Base-by-base conservation (phyloP, 2,329 filamentous ascomycete genomes). In the Fusarium sp. region DNA sequence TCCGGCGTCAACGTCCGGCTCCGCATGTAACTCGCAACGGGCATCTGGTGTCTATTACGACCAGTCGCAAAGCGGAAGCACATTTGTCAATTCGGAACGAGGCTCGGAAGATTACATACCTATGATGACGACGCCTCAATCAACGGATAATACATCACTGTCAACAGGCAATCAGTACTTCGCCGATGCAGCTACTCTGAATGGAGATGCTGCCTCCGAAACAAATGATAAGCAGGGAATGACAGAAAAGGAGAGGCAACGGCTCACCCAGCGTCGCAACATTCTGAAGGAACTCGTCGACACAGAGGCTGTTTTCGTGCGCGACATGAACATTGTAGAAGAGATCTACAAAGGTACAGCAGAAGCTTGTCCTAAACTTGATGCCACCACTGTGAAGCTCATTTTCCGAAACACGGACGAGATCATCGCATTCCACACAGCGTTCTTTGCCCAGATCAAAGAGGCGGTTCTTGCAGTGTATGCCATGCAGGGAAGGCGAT, bases 331-430 rank as follows among this genome's bases (percentile, higher is more conserved):
- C 78, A 95, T 99, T 56, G 92, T 97, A 4, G 94, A 97, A 76
- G 95, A 98, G 77, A 98, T 99, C 58, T 99, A 98, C 85, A 97
- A 97, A 80, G 94, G 93, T 45, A 98, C 96, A 1, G 93, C 94
- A 2, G 90, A 92, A 72, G 92, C 92, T 14, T 94, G 92, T 59
- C 89, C 93, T 11, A 89, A 94, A 69, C 87, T 98, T 29, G 93
- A 92, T 45, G 84, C 88, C 44, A 92, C 95, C 70, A 97, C 97
- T 68, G 91, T 97, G 75, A 97, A 95, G 77, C 86, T 92, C 15
- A 89, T 99, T 18, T 99, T 99, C 79, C 91, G 94, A 68, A 99
- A 99, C 77, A 95, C 92, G 6, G 92, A 96, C 74, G 92, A 97
- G 75, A 91, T 99, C 59, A 93, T 97, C 66, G 87, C 89, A 30